Conservation (phyloP, 371 early-diverging fungal genomes). For the Mucor irregularis region DNA sequence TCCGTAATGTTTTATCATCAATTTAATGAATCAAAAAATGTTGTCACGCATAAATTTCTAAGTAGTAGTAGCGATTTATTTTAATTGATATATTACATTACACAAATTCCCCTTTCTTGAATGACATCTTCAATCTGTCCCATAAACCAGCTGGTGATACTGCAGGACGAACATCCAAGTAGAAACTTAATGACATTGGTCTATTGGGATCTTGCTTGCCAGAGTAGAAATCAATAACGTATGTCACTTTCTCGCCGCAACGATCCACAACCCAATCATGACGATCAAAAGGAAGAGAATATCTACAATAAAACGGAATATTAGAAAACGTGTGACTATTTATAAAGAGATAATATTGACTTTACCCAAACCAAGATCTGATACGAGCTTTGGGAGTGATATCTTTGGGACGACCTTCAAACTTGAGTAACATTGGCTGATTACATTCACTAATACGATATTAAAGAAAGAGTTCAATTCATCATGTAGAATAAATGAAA, state of each 20-base stretch:
- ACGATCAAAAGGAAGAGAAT: conserved; percentile 88
- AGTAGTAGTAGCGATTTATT: too few relatives aligned
- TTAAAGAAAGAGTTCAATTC: neutral
- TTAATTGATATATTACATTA: too few relatives aligned
- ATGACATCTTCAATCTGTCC: conserved; percentile 56
- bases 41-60: too few relatives aligned
- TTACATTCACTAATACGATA: conserved; percentile 49
- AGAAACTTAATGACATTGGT: conserved; percentile 71
- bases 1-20: too few relatives aligned
- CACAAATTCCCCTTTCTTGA: conserved; percentile 35
- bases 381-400: conserved; percentile 83
- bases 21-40: too few relatives aligned
- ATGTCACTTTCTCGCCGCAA: conserved; percentile 88
- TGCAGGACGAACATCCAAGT: conserved; percentile 89
- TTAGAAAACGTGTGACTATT: neutral
- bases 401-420: conserved; percentile 87
- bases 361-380: conserved; percentile 71
- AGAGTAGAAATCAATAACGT: conserved; percentile 95
- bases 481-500: too few relatives aligned
- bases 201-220: conserved; percentile 63
- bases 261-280: conserved; percentile 98
- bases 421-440: conserved; percentile 76
- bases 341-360: neutral
- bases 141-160: conserved; percentile 54
- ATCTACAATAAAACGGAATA: conserved; percentile 28